These are phyloP conservation scores for Aspergillus uvarum DNA, from an alignment of 2,329 filamentous ascomycete species.

Conservation along the genomic window DNA sequence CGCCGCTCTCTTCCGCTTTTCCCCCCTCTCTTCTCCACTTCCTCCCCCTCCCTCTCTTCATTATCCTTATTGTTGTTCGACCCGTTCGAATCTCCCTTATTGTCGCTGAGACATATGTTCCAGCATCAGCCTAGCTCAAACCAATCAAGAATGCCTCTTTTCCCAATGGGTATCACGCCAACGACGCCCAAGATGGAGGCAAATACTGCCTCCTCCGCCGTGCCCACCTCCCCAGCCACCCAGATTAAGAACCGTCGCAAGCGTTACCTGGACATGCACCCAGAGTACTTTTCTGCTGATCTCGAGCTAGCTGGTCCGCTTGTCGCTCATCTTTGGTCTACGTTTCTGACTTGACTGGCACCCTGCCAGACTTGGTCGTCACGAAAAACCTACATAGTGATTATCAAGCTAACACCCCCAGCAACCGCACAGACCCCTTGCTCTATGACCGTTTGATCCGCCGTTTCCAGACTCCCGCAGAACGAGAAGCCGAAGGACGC, in stretches of 20 bases:
- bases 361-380: slow-evolving; percentile 7
- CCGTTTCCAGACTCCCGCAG: slow-evolving; percentile 69
- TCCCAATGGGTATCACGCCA: slow-evolving; percentile 32
- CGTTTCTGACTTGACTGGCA: slow-evolving; percentile 15
- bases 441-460: slow-evolving; percentile 80
- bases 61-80: slow-evolving; percentile 8
- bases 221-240: slow-evolving; percentile 45
- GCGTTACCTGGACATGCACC: slow-evolving; percentile 70
- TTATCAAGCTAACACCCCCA: slow-evolving; percentile 29
- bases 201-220: slow-evolving; percentile 5
- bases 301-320: slow-evolving; percentile 62
- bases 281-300: slow-evolving; percentile 67
- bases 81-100: background rate
- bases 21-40: background rate
- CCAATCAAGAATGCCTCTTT: slow-evolving; percentile 36
- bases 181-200: slow-evolving; percentile 7
- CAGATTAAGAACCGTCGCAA: slow-evolving; percentile 72
- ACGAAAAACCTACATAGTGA: slow-evolving; percentile 4
- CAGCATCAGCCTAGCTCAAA: slow-evolving; percentile 4
- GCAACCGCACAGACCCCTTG: slow-evolving; percentile 61
- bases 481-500: slow-evolving; percentile 71
- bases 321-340: slow-evolving; percentile 28
- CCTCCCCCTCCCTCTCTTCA: slow-evolving; percentile 1
- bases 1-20: slow-evolving; percentile 30
- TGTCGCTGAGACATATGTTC: background rate